Conservation (phyloP, 2,329 filamentous ascomycete species). For the Colletotrichum tabaci region DNA sequence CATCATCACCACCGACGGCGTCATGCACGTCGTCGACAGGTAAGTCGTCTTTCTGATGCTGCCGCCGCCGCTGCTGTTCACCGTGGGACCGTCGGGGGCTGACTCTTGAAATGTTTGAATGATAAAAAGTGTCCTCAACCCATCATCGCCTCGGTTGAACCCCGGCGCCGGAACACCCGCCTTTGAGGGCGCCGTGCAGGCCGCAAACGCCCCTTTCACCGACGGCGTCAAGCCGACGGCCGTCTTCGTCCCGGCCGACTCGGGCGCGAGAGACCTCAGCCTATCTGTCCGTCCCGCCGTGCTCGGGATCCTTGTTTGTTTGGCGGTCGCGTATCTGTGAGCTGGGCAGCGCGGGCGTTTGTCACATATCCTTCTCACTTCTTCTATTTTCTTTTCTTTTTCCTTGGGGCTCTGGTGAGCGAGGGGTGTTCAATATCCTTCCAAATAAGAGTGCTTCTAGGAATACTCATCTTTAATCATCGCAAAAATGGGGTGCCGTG, state of each 20-base stretch:
- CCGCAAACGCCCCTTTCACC: conserved; percentile 67
- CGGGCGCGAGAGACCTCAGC: conserved; percentile 44
- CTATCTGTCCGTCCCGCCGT: conserved; percentile 42
- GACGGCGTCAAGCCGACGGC: conserved; percentile 58
- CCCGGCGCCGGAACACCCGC: conserved; percentile 62
- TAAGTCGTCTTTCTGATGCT: conserved; percentile 48
- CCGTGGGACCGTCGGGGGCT: no score
- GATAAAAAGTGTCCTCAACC: conserved; percentile 53
- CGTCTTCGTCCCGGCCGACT: conserved; percentile 45
- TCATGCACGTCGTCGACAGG: conserved; percentile 72
- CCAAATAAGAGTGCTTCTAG: conserved; percentile 15
- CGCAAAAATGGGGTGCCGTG: background rate
- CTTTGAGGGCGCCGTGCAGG: conserved; percentile 67
- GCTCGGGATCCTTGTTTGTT: conserved; percentile 42
- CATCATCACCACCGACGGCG: conserved; percentile 69
- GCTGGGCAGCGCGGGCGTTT: background rate
- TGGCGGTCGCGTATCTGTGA: conserved; percentile 39
- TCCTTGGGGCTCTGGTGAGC: conserved; percentile 23
- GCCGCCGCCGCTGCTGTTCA: no score
- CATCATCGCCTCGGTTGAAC: conserved; percentile 47
- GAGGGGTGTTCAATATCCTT: background rate
- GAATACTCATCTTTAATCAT: conserved; percentile 47
- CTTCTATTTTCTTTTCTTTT: background rate
- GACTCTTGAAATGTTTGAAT: no score
- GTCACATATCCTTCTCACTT: no score